These are phyloP conservation scores for maize (Zea mays) DNA, from an alignment of 176 grass and related monocot species.

Conservation along the genomic window Zm-B73-REFERENCE-NAM-5.0 NC_050104.1:158175501-158176000, in stretches of 20 bases:
- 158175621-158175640: not conserved
- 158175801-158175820: constrained; percentile 3
- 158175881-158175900: not conserved
- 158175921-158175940: not conserved
- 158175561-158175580: not conserved
- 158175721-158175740: not conserved
- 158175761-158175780: not conserved
- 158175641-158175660: not conserved
- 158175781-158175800: not conserved
- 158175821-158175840: not conserved
- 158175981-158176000: not conserved
- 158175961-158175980: not conserved
- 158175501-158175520: too few relatives aligned
- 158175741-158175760: not conserved
- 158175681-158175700: too few relatives aligned
- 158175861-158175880: not conserved
- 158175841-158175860: not conserved
- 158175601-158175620: not conserved
- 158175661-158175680: not conserved
- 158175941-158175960: constrained; percentile 1
- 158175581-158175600: not conserved
- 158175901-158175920: not conserved
- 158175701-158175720: not conserved
- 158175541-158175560: not conserved
- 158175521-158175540: not conserved